Evolutionary conservation across 2,329 filamentous ascomycete species (phyloP).

Genomic region (Ophiostoma novo-ulmi): DNA sequence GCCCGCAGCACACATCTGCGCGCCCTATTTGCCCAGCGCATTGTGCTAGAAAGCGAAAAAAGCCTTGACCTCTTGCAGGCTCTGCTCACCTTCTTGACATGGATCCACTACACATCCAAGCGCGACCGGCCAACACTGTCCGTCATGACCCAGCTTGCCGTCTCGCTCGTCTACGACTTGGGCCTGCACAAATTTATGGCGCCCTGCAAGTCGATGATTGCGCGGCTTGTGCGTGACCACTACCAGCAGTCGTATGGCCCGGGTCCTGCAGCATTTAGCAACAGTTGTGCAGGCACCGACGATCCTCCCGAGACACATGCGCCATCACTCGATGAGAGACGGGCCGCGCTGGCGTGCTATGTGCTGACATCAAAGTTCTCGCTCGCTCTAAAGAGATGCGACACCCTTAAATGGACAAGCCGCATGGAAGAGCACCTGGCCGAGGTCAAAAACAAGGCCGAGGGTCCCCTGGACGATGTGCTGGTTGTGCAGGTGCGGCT

Average conservation of each 20-base stretch:
- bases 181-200: constrained; percentile 37
- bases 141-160: constrained; percentile 40
- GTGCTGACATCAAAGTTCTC: constrained; percentile 34
- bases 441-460: constrained; percentile 41
- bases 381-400: constrained; percentile 41
- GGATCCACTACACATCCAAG: constrained; percentile 27
- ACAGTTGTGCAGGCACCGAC: constrained; percentile 23
- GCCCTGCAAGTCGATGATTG: constrained; percentile 21
- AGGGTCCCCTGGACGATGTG: constrained; percentile 46
- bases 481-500: constrained; percentile 42
- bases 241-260: constrained; percentile 12
- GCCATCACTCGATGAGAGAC: constrained; percentile 41
- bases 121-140: constrained; percentile 41
- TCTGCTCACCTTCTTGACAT: constrained; percentile 38
- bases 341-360: constrained; percentile 46
- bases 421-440: constrained; percentile 55
- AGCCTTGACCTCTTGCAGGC: constrained; percentile 47
- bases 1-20: constrained; percentile 41
- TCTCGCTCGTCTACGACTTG: constrained; percentile 42
- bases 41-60: constrained; percentile 45
- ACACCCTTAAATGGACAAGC: constrained; percentile 52
- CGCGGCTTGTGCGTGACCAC: constrained; percentile 22
- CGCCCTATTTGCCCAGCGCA: constrained; percentile 40
- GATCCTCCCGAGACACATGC: constrained; percentile 6
- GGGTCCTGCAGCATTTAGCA: not conserved